Evolutionary conservation across 2,329 filamentous ascomycete species (phyloP).

Genomic region (Trichoderma atroviride): DNA sequence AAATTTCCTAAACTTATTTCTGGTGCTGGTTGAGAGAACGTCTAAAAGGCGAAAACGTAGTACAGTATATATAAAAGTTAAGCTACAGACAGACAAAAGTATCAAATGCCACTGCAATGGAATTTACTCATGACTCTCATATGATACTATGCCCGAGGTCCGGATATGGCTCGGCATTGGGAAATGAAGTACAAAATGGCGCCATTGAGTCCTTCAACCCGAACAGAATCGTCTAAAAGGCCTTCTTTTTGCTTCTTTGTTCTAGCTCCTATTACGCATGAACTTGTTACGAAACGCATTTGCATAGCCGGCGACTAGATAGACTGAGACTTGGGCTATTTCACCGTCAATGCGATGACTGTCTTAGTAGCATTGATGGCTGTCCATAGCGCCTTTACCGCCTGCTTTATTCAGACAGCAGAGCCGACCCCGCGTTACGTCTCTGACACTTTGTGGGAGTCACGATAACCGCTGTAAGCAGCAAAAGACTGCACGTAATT

Average conservation of each 20-base stretch:
- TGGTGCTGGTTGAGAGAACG: neutral
- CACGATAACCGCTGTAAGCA: neutral
- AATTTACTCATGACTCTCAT: neutral
- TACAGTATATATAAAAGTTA: constrained; percentile 1
- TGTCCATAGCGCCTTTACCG: neutral
- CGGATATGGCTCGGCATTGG: constrained; percentile 18
- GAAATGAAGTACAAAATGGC: constrained; percentile 10
- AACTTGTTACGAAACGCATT: neutral
- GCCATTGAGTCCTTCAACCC: neutral
- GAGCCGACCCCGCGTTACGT: neutral
- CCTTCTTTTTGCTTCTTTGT: neutral
- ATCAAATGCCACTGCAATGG: neutral
- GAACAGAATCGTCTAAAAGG: neutral
- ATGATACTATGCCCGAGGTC: constrained; percentile 9
- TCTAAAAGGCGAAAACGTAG: neutral
- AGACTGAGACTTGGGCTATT: neutral
- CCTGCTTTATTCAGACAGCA: neutral
- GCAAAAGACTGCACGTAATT: neutral
- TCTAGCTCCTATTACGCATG: neutral
- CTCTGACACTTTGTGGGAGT: neutral
- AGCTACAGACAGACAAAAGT: constrained; percentile 8
- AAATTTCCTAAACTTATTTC: neutral
- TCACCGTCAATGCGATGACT: neutral
- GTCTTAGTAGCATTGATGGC: too few relatives aligned
- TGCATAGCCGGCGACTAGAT: neutral